These are phyloP conservation scores for Stenocarpella maydis DNA, from an alignment of 2,329 filamentous ascomycete genomes.

Conservation along the genomic window DNA sequence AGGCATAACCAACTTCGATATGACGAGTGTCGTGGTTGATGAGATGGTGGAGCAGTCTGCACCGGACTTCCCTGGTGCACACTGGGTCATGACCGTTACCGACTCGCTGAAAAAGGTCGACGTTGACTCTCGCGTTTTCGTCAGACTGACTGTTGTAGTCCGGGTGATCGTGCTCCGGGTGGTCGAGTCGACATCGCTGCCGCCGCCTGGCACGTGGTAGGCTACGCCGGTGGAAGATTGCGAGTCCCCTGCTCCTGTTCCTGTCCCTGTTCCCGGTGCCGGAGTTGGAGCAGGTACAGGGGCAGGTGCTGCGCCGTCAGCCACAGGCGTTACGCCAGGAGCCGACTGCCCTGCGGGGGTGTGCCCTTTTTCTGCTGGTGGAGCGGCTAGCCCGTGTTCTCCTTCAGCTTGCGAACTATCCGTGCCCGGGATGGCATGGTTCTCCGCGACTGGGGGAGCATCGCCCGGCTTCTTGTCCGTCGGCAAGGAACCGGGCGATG, in stretches of 20 bases:
- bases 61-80: background rate
- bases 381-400: background rate
- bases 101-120: background rate
- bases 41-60: conserved; percentile 19
- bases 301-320: background rate
- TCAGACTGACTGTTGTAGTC: conserved; percentile 15
- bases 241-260: background rate
- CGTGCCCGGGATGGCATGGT: background rate
- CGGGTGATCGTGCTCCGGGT: background rate
- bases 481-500: background rate
- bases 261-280: background rate
- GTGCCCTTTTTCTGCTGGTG: background rate
- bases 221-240: background rate
- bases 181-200: background rate
- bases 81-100: background rate
- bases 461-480: background rate
- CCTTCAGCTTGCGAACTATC: background rate
- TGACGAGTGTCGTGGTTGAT: background rate
- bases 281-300: background rate
- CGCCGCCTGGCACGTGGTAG: background rate
- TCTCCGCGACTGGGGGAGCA: background rate
- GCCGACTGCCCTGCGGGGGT: background rate
- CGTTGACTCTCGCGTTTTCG: background rate
- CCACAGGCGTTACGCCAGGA: background rate
- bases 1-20: background rate